Evolutionary conservation across 192 early-diverging fungal species (phyloP), one percentile per base, ranked within the genome.

Genomic region (Gigaspora rosea): DNA sequence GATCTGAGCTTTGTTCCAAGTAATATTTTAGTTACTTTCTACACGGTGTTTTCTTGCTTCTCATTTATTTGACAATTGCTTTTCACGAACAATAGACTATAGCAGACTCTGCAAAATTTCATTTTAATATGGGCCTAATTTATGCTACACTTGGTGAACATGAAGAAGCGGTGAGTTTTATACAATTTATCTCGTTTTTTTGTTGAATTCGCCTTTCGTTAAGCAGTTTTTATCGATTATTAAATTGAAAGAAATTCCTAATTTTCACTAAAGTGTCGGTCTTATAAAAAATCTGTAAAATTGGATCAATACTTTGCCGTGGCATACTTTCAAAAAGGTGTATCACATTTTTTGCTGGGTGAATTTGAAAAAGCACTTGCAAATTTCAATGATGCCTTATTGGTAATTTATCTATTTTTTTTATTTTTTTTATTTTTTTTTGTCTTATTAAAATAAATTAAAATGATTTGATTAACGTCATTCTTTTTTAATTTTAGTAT

Each of bases 101-200:
- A 73, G 96, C 96, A 50, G 94, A 97, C 80, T 92, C 90, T 18
- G 91, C 96, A 51, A 96, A 96, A 83, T 96, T 98, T 64, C 95
- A 96, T 82, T 99, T 98, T 84, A 99, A 97, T 82, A 94, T 97
- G 80, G 95, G 92, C 8, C 89, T 96, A 74, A 88, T 93, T 54
- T 89, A 90, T 65, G 86, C 94, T 4, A 92, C 90, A 33, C 73
- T 94, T 52, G 89, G 89, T 18, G 87, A 95, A 72, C 85, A 91
- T 80, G 85, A 92, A 27, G 88, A 85, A 76, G 97, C 96, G 80
- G 94, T 98, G 88, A 86, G 92, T 90, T 67, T 59, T 69, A 35
- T 57, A 36, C 41, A 33, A 4, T 32, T 46, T 15, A 12, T 48
- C 49, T 59, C 15, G 12, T 16, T 62, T 66, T 22, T 41, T 20